Percentiles rank a stretch among this genome's conserved stretches.
Conservation (phyloP, 306 rosid species). For the Sicyos edulis region DNA sequence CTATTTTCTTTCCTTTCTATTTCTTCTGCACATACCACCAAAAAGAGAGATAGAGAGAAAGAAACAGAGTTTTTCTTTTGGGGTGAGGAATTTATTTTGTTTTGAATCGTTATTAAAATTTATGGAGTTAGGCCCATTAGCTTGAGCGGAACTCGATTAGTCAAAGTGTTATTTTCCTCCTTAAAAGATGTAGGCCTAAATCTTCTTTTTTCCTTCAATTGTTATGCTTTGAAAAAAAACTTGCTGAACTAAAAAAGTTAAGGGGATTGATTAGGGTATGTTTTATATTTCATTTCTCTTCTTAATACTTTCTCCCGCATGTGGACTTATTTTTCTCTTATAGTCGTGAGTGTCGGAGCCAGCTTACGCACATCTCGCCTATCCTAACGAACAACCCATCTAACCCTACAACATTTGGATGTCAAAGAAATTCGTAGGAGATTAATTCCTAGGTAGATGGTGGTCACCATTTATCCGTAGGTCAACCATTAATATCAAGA, state of each 20-base stretch:
- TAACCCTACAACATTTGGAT: too few relatives aligned
- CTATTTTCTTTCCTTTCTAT: too few relatives aligned
- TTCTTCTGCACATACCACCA: too few relatives aligned
- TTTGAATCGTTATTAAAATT: neutral
- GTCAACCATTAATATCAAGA: neutral
- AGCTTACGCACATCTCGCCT: too few relatives aligned
- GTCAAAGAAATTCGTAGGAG: too few relatives aligned
- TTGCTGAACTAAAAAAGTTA: neutral
- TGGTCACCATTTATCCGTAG: neutral
- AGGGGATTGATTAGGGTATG: neutral
- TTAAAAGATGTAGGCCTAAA: neutral
- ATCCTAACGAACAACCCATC: too few relatives aligned
- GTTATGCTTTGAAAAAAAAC: neutral
- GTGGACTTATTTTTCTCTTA: neutral
- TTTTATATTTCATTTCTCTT: neutral
- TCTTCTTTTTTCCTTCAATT: neutral
- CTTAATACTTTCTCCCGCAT: neutral
- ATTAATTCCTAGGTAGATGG: too few relatives aligned
- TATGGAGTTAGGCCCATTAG: neutral
- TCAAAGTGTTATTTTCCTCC: neutral
- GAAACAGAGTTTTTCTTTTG: neutral
- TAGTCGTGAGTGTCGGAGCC: too few relatives aligned
- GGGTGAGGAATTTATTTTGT: neutral
- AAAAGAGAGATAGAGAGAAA: too few relatives aligned
- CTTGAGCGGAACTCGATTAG: neutral